These are phyloP conservation scores for Umbelopsis ramanniana DNA, from an alignment of 192 early-diverging fungal species.

Conservation along the genomic window DNA sequence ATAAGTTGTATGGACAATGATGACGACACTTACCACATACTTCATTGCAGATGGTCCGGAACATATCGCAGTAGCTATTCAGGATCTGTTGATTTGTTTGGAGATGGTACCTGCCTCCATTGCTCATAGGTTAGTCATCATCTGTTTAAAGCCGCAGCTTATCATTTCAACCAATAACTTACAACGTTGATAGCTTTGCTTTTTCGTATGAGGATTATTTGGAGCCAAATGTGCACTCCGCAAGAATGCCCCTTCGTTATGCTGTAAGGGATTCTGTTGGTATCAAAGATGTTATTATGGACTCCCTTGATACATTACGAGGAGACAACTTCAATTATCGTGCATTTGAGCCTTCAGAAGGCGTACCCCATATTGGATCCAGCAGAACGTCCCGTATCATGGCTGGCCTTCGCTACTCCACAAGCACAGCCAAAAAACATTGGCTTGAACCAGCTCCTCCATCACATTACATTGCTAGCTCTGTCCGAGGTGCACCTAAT, in stretches of 20 bases:
- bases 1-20: background rate
- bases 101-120: constrained; percentile 87
- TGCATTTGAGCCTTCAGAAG: constrained; percentile 77
- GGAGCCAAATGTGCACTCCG: constrained; percentile 67
- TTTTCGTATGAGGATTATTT: constrained; percentile 85
- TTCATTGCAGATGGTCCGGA: constrained; percentile 53
- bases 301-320: constrained; percentile 76
- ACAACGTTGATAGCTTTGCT: constrained; percentile 49
- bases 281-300: constrained; percentile 81
- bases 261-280: constrained; percentile 85
- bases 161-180: background rate
- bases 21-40: background rate
- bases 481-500: constrained; percentile 27
- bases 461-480: constrained; percentile 20
- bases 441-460: constrained; percentile 53
- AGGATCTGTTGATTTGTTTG: constrained; percentile 90
- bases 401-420: constrained; percentile 59
- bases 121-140: constrained; percentile 72
- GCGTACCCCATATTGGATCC: constrained; percentile 59
- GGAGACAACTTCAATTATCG: constrained; percentile 81
- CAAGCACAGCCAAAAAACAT: constrained; percentile 55
- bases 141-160: background rate
- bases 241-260: constrained; percentile 73
- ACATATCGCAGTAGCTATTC: constrained; percentile 79
- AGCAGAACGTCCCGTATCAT: constrained; percentile 61